Conservation (phyloP, 1,284 basidiomycete species). For the Erythrobasidium hasegawianum region DNA sequence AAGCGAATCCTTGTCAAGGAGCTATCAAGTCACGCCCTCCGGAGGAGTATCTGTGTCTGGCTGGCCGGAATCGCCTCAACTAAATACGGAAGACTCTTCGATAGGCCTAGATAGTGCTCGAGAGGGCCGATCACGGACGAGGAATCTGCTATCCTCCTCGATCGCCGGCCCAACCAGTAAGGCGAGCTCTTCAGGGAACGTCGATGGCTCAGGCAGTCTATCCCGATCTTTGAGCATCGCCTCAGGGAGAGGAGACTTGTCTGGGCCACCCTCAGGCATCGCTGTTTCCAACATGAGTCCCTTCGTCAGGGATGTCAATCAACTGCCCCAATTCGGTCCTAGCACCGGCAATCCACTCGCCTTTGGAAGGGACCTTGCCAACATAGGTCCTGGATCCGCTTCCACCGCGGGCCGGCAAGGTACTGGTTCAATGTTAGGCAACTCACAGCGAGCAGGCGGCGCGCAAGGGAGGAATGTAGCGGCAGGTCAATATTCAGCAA, state of each 20-base stretch:
- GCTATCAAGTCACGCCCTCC: too few relatives aligned
- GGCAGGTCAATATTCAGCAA: constrained; percentile 24
- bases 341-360: constrained; percentile 3
- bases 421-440: background rate
- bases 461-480: background rate
- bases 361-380: background rate
- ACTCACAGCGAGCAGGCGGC: background rate
- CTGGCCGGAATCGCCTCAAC: constrained; percentile 26
- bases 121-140: constrained; percentile 18
- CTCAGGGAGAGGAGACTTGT: background rate
- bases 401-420: too few relatives aligned
- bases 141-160: background rate
- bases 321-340: constrained; percentile 15
- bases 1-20: background rate
- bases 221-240: constrained; percentile 30
- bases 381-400: background rate
- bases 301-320: constrained; percentile 41
- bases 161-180: background rate
- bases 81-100: background rate
- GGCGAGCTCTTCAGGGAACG: background rate
- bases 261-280: constrained; percentile 35
- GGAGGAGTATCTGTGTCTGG: background rate
- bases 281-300: constrained; percentile 45
- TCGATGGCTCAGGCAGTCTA: background rate
- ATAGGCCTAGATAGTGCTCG: constrained; percentile 2